Evolutionary conservation across 2,329 filamentous ascomycete species (phyloP), one percentile per base, ranked within the genome.

Genomic region (Scytalidium lignicola): DNA sequence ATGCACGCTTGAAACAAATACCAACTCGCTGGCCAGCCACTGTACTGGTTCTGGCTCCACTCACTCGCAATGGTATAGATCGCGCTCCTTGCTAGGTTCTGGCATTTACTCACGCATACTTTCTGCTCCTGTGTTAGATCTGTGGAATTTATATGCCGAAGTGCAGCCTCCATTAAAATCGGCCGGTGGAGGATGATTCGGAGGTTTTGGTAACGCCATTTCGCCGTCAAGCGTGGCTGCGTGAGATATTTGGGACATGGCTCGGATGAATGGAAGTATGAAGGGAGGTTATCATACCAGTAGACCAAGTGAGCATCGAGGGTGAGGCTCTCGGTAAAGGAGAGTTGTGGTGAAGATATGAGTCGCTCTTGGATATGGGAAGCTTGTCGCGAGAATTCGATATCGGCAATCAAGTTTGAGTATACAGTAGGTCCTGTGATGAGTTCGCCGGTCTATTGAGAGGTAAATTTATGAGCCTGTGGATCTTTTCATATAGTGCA

Each of bases 121-220:
- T 49, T 22, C 46, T 43, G 9, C 10, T 43, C 41, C 18, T 21
- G 22, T 10, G 49, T 32, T 40, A 60, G 48, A 37, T 50, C 26
- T 21, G 55, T 41, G 17, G 56, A 48, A 19, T 49, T 41, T 5
- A 48, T 48, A 19, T 44, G 49, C 29, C 43, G 43, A 18, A 55
- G 44, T 10, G 54, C 51, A 10, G 53, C 49, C 12, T 56, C 50
- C 9, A 58, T 46, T 15, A 58, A 46, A 2, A 52, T 41, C 23
- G 58, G 57, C 10, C 58, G 52, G 37, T 60, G 51, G 15, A 60
- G 41, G 15, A 58, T 42, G 22, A 60, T 48, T 29, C 54, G 53
- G 26, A 59, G 51, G 41, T 57, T 59, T 15, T 58, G 54, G 42
- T 58, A 59, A 8, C 54, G 49, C 58, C 53, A 48, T 48, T 56